Evolutionary conservation across 331 rosid genomes (phyloP).

Genomic region (Stylosanthes scabra): DNA sequence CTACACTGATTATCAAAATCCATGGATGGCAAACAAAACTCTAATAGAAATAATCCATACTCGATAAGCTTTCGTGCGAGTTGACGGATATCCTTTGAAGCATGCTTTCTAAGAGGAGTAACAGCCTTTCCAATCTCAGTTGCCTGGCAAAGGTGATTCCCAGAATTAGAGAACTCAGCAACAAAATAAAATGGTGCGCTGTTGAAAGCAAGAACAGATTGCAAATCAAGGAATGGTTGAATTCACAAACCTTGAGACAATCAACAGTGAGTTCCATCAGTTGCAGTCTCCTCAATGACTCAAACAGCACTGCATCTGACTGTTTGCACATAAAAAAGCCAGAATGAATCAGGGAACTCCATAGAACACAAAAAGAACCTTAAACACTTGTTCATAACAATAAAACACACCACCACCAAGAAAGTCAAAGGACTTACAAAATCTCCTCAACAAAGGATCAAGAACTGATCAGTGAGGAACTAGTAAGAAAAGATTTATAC

Average conservation of each 20-base stretch:
- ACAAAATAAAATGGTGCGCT: not conserved
- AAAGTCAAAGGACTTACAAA: conserved; percentile 9
- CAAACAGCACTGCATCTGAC: conserved; percentile 79
- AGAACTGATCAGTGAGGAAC: conserved; percentile 1
- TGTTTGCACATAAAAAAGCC: conserved; percentile 47
- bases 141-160: conserved; percentile 58
- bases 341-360: conserved; percentile 38
- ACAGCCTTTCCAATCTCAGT: conserved; percentile 97
- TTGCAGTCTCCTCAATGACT: conserved; percentile 88
- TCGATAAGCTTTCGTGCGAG: conserved; percentile 68
- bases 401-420: conserved; percentile 9
- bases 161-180: conserved; percentile 21
- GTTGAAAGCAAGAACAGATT: conserved; percentile 21
- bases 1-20: not conserved
- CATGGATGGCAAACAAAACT: conserved; percentile 6
- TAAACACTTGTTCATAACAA: conserved; percentile 23
- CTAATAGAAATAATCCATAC: conserved; percentile 50
- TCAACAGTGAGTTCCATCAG: conserved; percentile 75
- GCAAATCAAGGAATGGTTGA: conserved; percentile 32
- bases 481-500: not conserved
- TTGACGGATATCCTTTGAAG: conserved; percentile 59
- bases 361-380: conserved; percentile 24
- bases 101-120: conserved; percentile 70
- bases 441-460: conserved; percentile 18
- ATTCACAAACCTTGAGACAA: conserved; percentile 67